These are phyloP conservation scores for Drechmeria coniospora DNA, from an alignment of 2,329 filamentous ascomycete genomes.

Conservation along the genomic window DNA sequence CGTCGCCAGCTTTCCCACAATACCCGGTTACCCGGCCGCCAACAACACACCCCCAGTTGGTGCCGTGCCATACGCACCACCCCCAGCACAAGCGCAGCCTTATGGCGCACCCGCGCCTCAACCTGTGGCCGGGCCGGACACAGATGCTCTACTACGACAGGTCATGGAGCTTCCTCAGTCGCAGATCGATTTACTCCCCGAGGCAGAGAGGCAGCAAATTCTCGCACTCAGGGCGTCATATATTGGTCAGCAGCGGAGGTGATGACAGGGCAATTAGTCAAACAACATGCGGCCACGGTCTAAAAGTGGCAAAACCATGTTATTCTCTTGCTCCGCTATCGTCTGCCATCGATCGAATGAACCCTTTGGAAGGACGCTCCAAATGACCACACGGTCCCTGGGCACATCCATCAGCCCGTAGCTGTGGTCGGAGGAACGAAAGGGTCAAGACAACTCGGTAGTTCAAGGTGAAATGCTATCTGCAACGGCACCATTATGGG, in stretches of 20 bases:
- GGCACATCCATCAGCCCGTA: too few relatives aligned
- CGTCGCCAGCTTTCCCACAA: constrained; percentile 17
- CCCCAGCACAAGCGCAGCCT: constrained; percentile 17
- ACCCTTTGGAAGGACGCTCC: too few relatives aligned
- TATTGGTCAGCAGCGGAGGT: constrained; percentile 24
- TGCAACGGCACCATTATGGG: too few relatives aligned
- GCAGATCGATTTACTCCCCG: constrained; percentile 64
- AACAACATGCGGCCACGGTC: too few relatives aligned
- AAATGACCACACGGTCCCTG: too few relatives aligned
- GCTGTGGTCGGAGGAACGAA: too few relatives aligned
- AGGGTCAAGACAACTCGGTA: too few relatives aligned
- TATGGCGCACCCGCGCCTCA: constrained; percentile 18
- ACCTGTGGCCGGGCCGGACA: constrained; percentile 32
- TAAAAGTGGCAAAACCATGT: too few relatives aligned
- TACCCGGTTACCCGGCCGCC: constrained; percentile 21
- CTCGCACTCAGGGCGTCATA: constrained; percentile 58
- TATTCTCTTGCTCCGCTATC: too few relatives aligned
- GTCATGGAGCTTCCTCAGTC: constrained; percentile 68
- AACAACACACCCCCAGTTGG: constrained; percentile 34
- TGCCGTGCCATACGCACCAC: constrained; percentile 29
- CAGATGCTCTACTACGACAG: constrained; percentile 62
- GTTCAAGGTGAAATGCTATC: too few relatives aligned
- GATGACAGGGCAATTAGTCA: constrained; percentile 1
- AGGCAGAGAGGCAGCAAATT: constrained; percentile 63
- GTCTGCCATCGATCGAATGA: too few relatives aligned